phyloP scores from a whole-genome alignment of 73 alveolate genomes.

The Breviolum minutum region DNA sequence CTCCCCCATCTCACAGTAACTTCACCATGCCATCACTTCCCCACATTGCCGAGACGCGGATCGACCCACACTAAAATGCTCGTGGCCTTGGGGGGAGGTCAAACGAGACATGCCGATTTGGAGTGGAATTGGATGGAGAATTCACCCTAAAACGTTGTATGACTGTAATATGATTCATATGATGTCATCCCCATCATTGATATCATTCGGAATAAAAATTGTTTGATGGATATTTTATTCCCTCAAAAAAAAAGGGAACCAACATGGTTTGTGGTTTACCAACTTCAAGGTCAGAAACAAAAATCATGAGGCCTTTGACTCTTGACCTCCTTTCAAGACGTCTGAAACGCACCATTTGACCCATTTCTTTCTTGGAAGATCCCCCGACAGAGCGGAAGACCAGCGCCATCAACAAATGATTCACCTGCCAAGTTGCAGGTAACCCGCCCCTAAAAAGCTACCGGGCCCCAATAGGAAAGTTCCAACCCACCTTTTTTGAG shows the following conservation, averaged over 20 bases:
- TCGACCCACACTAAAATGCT: slow-evolving; percentile 78
- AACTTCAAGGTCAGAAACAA: too few relatives aligned
- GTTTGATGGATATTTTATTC: too few relatives aligned
- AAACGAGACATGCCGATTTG: not conserved
- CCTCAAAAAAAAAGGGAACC: too few relatives aligned
- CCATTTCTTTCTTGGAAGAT: not conserved
- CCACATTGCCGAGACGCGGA: not conserved
- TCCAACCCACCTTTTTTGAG: not conserved
- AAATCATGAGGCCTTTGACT: too few relatives aligned
- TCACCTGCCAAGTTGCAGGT: slow-evolving; percentile 19
- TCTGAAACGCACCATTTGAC: not conserved
- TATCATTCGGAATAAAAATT: too few relatives aligned
- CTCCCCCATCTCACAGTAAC: not conserved
- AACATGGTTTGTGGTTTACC: too few relatives aligned
- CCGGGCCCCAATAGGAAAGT: not conserved
- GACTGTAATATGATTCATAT: too few relatives aligned
- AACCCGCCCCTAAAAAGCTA: not conserved
- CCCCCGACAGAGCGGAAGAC: slow-evolving; percentile 56
- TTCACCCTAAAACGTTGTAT: too few relatives aligned
- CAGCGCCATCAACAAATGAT: slow-evolving; percentile 49
- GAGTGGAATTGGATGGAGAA: too few relatives aligned
- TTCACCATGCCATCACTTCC: not conserved
- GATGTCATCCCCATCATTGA: too few relatives aligned
- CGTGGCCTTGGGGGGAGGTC: slow-evolving; percentile 22
- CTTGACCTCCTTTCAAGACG: not conserved